These are phyloP conservation scores for Eucalyptus camaldulensis DNA, from an alignment of 345 rosid species.

Conservation along the genomic window DNA sequence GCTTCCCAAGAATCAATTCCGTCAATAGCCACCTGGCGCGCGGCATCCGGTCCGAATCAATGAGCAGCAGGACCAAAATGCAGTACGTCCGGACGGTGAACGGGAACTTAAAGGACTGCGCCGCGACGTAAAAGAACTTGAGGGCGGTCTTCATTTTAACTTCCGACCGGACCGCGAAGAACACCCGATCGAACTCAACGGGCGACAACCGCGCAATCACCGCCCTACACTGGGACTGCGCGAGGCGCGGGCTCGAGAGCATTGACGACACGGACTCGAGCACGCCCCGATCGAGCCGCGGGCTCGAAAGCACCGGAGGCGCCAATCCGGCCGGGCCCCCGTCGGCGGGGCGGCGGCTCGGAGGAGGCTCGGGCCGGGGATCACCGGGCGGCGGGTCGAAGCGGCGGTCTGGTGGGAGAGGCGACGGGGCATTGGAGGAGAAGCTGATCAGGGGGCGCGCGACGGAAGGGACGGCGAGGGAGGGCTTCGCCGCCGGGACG, in stretches of 20 bases:
- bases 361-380: not conserved
- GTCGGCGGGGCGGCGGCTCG: not conserved
- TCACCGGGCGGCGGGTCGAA: slow-evolving; percentile 1
- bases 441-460: slow-evolving; percentile 26
- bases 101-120: slow-evolving; percentile 30
- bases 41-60: slow-evolving; percentile 20
- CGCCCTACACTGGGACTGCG: slow-evolving; percentile 30
- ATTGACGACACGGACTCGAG: slow-evolving; percentile 23
- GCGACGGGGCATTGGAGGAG: not conserved
- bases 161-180: slow-evolving; percentile 25
- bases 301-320: not conserved
- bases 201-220: slow-evolving; percentile 36
- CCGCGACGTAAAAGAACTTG: slow-evolving; percentile 54
- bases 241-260: slow-evolving; percentile 40
- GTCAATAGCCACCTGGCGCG: slow-evolving; percentile 51
- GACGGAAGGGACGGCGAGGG: slow-evolving; percentile 4
- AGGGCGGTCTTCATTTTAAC: slow-evolving; percentile 48
- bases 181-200: slow-evolving; percentile 34
- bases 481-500: slow-evolving; percentile 3
- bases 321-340: not conserved
- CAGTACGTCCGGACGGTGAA: slow-evolving; percentile 66
- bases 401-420: not conserved
- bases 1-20: slow-evolving; percentile 53
- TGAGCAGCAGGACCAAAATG: slow-evolving; percentile 43
- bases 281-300: slow-evolving; percentile 15